Evolutionary conservation across 2,329 filamentous ascomycete genomes (phyloP).

Genomic region (Xylaria sp.): DNA sequence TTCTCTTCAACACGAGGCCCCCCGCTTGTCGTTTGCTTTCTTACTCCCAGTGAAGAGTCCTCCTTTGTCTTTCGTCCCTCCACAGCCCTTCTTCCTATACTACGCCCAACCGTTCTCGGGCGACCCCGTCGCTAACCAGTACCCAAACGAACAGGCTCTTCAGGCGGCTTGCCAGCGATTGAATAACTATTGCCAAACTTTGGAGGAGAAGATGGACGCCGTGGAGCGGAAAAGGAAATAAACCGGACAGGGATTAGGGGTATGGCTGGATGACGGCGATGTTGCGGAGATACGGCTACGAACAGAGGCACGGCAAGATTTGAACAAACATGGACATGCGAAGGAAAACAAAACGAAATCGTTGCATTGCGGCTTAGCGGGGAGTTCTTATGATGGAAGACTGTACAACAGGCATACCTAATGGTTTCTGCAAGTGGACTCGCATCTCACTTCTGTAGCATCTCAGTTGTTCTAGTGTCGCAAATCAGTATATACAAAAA

Average conservation of each 20-base stretch:
- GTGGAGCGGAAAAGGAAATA: constrained; percentile 69
- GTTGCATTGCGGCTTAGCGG: constrained; percentile 10
- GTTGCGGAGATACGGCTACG: constrained; percentile 20
- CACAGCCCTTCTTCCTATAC: constrained; percentile 1
- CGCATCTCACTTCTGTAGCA: background rate
- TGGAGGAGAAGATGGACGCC: constrained; percentile 79
- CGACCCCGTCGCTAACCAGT: constrained; percentile 19
- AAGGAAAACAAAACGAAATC: constrained; percentile 5
- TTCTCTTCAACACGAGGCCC: constrained; percentile 5
- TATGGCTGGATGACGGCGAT: constrained; percentile 2
- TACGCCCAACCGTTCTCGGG: constrained; percentile 14
- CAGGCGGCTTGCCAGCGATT: constrained; percentile 86
- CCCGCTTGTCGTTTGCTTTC: constrained; percentile 12
- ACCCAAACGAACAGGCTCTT: constrained; percentile 63
- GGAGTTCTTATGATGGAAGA: constrained; percentile 17
- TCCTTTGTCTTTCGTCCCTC: constrained; percentile 10
- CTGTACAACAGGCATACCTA: constrained; percentile 13
- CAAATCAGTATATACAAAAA: background rate
- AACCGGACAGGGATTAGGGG: constrained; percentile 11
- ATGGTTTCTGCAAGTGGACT: constrained; percentile 9
- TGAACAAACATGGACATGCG: constrained; percentile 2
- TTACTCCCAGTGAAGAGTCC: constrained; percentile 30
- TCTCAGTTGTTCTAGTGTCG: background rate
- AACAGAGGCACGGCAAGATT: constrained; percentile 3
- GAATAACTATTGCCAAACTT: constrained; percentile 76